These are phyloP conservation scores for Canna indica DNA, from an alignment of 176 grass and related monocot species.

Conservation along the genomic window DNA sequence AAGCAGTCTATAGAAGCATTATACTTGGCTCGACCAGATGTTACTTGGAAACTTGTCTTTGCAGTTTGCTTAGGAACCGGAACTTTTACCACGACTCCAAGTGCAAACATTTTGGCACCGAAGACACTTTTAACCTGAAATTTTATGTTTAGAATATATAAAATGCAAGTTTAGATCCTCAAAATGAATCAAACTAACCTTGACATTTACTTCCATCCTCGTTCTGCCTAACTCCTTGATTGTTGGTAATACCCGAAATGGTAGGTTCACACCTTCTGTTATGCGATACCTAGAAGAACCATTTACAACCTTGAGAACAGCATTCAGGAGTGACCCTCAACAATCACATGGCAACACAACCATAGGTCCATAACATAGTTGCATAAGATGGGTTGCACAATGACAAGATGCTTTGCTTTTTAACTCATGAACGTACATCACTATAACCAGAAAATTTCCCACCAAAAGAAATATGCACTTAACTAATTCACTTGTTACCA, in stretches of 20 bases:
- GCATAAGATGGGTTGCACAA: not conserved
- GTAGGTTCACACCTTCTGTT: slow-evolving; percentile 95
- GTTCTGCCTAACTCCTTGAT: slow-evolving; percentile 99
- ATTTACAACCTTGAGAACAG: slow-evolving; percentile 19
- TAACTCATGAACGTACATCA: too few relatives aligned
- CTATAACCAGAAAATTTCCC: too few relatives aligned
- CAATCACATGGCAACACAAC: not conserved
- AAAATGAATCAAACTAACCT: slow-evolving; percentile 39
- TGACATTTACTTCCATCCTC: slow-evolving; percentile 94
- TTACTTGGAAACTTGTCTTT: slow-evolving; percentile 97
- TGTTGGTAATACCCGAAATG: slow-evolving; percentile 90
- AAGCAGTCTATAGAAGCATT: slow-evolving; percentile 95
- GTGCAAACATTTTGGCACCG: slow-evolving; percentile 98
- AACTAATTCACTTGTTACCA: not conserved
- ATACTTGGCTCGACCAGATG: slow-evolving; percentile 96
- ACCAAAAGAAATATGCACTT: too few relatives aligned
- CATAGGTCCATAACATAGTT: not conserved
- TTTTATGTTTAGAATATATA: slow-evolving; percentile 14
- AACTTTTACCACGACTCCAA: slow-evolving; percentile 92
- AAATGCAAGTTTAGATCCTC: not conserved
- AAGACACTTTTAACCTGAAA: slow-evolving; percentile 91
- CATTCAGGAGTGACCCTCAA: slow-evolving; percentile 12
- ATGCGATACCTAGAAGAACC: slow-evolving; percentile 72
- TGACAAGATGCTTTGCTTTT: too few relatives aligned
- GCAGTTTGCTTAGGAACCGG: slow-evolving; percentile 99